A percentile compares a stretch with the other conserved stretches of the same genome.
phyloP scores from a whole-genome alignment of 768 basidiomycete genomes.

The Collybia mongolica region DNA sequence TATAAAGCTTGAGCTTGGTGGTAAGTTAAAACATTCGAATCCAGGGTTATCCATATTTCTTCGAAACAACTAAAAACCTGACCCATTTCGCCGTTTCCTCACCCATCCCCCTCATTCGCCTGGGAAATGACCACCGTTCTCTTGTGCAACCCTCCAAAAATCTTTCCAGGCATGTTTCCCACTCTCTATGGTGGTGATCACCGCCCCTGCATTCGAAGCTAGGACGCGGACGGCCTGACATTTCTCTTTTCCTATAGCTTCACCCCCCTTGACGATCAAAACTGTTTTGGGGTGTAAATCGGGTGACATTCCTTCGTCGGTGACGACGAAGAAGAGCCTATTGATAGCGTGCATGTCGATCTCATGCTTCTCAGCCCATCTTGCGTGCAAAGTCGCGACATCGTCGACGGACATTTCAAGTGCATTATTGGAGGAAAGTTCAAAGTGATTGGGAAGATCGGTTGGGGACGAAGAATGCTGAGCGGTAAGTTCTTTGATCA shows the following conservation, averaged over 20 bases:
- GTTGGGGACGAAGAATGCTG: slow-evolving; percentile 1
- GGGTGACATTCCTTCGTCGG: slow-evolving; percentile 13
- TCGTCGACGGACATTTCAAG: slow-evolving; percentile 7
- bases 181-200: slow-evolving; percentile 12
- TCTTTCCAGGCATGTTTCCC: slow-evolving; percentile 15
- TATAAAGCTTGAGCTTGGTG: no score
- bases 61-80: not conserved
- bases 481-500: slow-evolving; percentile 8
- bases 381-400: slow-evolving; percentile 3
- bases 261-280: slow-evolving; percentile 9
- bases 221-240: slow-evolving; percentile 11
- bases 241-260: not conserved
- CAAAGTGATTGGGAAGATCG: slow-evolving; percentile 4
- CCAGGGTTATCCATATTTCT: not conserved
- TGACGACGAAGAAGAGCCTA: slow-evolving; percentile 10
- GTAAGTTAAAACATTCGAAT: no score
- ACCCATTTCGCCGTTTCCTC: not conserved
- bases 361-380: not conserved
- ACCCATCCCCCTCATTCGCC: slow-evolving; percentile 7
- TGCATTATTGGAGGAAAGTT: slow-evolving; percentile 3
- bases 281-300: slow-evolving; percentile 14
- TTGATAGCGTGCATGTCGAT: not conserved
- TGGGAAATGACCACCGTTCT: slow-evolving; percentile 16
- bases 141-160: slow-evolving; percentile 16
- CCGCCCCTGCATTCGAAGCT: slow-evolving; percentile 9